phyloP scores from a whole-genome alignment of 2,329 filamentous ascomycete genomes.

The Thielaviopsis musarum region DNA sequence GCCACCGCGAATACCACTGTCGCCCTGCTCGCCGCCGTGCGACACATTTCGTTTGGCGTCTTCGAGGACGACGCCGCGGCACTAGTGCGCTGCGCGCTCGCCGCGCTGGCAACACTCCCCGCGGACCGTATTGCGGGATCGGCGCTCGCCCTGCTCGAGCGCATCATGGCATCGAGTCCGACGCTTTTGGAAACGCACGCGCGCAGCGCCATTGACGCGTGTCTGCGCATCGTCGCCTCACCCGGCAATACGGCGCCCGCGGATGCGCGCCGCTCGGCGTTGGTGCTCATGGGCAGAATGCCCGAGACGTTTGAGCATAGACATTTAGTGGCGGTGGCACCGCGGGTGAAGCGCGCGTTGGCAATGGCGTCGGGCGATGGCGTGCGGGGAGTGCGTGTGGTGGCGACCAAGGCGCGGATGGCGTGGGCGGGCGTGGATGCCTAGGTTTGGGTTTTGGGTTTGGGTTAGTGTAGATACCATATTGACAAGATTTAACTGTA shows the following conservation, averaged over 20 bases:
- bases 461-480: too few relatives aligned
- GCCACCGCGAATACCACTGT: constrained; percentile 26
- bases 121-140: constrained; percentile 28
- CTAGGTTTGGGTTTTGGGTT: neutral
- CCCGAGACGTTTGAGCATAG: constrained; percentile 31
- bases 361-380: constrained; percentile 35
- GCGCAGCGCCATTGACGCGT: constrained; percentile 30
- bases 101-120: constrained; percentile 26
- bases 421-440: constrained; percentile 26
- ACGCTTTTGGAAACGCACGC: constrained; percentile 31
- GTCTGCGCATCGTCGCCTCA: constrained; percentile 23
- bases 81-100: constrained; percentile 33
- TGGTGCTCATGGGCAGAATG: constrained; percentile 29
- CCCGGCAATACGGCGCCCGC: constrained; percentile 12
- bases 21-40: constrained; percentile 30
- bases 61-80: constrained; percentile 33
- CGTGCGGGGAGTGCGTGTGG: constrained; percentile 34
- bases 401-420: constrained; percentile 30
- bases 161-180: constrained; percentile 29
- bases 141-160: constrained; percentile 31
- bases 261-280: constrained; percentile 3
- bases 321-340: constrained; percentile 27
- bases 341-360: constrained; percentile 29
- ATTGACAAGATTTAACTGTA: too few relatives aligned
- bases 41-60: constrained; percentile 31